Evolutionary conservation across 768 basidiomycete species (phyloP).

Genomic region (Boletus reticulatus): DNA sequence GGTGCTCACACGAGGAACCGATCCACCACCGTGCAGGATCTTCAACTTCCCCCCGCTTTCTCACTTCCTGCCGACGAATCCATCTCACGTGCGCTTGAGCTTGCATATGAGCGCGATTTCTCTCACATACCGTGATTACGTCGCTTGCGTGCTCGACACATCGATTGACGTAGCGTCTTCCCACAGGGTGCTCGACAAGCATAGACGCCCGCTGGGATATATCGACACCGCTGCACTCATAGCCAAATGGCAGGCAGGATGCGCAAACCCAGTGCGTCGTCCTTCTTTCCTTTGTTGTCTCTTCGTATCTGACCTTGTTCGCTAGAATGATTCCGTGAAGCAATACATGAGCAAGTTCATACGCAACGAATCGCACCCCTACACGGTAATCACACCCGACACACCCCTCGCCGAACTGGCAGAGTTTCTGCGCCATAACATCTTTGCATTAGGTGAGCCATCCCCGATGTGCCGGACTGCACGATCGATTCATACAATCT

Average conservation of each 20-base stretch:
- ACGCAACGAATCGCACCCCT: slow-evolving; percentile 60
- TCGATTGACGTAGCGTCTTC: background rate
- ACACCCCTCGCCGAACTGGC: slow-evolving; percentile 83
- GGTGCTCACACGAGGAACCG: background rate
- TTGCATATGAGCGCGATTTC: slow-evolving; percentile 93
- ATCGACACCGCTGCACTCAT: slow-evolving; percentile 77
- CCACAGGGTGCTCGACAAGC: slow-evolving; percentile 68
- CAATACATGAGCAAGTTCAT: slow-evolving; percentile 74
- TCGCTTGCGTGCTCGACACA: background rate
- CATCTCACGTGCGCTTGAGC: slow-evolving; percentile 74
- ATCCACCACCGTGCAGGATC: slow-evolving; percentile 35
- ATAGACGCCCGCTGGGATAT: slow-evolving; percentile 79
- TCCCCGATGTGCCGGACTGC: background rate
- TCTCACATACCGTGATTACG: slow-evolving; percentile 80
- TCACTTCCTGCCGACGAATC: slow-evolving; percentile 69
- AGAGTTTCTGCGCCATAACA: slow-evolving; percentile 65
- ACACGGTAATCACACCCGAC: slow-evolving; percentile 77
- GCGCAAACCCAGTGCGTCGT: slow-evolving; percentile 62
- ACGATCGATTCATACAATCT: slow-evolving; percentile 1
- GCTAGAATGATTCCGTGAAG: slow-evolving; percentile 67
- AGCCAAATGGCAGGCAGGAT: slow-evolving; percentile 70
- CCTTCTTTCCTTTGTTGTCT: background rate
- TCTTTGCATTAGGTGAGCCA: slow-evolving; percentile 70
- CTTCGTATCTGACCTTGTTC: background rate
- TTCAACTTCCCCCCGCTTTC: slow-evolving; percentile 87